Percentiles rank a stretch among this genome's conserved stretches.
Conservation (phyloP, 495 filamentous ascomycete species). For the Aspergillus nanangensis region DNA sequence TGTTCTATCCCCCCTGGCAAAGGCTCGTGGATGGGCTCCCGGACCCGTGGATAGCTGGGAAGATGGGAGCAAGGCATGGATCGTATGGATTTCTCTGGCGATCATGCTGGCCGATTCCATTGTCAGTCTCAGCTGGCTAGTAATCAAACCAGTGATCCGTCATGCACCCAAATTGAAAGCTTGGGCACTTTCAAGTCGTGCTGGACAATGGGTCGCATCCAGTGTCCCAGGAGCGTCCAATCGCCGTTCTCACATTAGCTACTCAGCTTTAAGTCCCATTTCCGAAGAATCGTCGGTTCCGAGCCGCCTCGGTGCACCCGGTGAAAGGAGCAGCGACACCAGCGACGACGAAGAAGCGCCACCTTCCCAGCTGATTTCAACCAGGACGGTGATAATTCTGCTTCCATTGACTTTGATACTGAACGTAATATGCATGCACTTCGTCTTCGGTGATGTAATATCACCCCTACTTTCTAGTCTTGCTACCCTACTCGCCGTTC, state of each 20-base stretch:
- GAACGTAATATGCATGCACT: slow-evolving; percentile 74
- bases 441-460: slow-evolving; percentile 64
- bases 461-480: slow-evolving; percentile 67
- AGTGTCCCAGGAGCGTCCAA: slow-evolving; percentile 3
- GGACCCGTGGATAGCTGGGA: slow-evolving; percentile 85
- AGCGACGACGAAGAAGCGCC: slow-evolving; percentile 66
- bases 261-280: slow-evolving; percentile 34
- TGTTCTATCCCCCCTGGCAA: slow-evolving; percentile 83
- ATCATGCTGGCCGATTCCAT: slow-evolving; percentile 96
- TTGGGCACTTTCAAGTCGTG: slow-evolving; percentile 19
- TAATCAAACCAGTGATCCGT: slow-evolving; percentile 55
- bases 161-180: slow-evolving; percentile 33
- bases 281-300: slow-evolving; percentile 16
- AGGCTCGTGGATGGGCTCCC: slow-evolving; percentile 81
- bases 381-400: slow-evolving; percentile 63
- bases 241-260: slow-evolving; percentile 31
- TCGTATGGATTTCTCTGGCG: slow-evolving; percentile 90
- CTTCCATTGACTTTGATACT: slow-evolving; percentile 71
- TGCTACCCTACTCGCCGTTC: slow-evolving; percentile 80
- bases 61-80: slow-evolving; percentile 92
- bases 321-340: slow-evolving; percentile 2
- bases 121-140: slow-evolving; percentile 78
- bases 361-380: slow-evolving; percentile 74
- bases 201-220: slow-evolving; percentile 22
- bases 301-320: slow-evolving; percentile 4